Percentiles rank a stretch among this genome's conserved stretches.
phyloP scores from a whole-genome alignment of 306 rosid genomes.

The Phaseolus lunatus region DNA sequence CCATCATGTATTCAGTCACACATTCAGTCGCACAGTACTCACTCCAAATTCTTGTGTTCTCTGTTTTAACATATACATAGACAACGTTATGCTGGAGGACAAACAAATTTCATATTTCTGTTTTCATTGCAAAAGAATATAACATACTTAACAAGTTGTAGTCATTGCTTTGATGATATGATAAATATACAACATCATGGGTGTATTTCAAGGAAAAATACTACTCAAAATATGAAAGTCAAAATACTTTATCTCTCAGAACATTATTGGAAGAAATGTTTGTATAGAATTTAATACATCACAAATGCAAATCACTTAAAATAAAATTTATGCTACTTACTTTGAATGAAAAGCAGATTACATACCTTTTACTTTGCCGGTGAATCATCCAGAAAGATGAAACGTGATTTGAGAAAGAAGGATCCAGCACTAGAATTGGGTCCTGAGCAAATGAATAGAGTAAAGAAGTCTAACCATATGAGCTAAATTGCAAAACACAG shows the following conservation, averaged over 20 bases:
- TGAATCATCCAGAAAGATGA: slow-evolving; percentile 93
- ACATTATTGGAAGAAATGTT: slow-evolving; percentile 7
- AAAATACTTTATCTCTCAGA: slow-evolving; percentile 8
- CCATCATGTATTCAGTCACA: no score
- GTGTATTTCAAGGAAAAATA: slow-evolving; percentile 2
- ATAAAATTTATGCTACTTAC: slow-evolving; percentile 2
- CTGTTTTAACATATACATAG: no score
- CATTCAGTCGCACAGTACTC: no score
- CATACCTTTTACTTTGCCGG: slow-evolving; percentile 82
- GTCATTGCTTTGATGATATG: not conserved
- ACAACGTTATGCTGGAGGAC: not conserved
- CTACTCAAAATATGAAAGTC: slow-evolving; percentile 2
- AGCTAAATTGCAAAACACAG: slow-evolving; percentile 21
- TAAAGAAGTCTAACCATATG: slow-evolving; percentile 23
- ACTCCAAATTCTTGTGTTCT: no score
- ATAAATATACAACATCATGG: not conserved
- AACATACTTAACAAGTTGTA: not conserved
- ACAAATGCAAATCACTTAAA: not conserved
- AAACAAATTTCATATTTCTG: slow-evolving; percentile 4
- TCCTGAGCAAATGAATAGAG: slow-evolving; percentile 60
- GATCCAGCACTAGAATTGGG: slow-evolving; percentile 83
- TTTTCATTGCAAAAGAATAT: not conserved
- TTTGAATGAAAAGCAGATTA: slow-evolving; percentile 29
- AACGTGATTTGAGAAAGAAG: slow-evolving; percentile 66
- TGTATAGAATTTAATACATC: not conserved